A percentile compares a stretch with the other conserved stretches of the same genome.
Evolutionary conservation across 768 basidiomycete genomes (phyloP).

Genomic region (Glaciozyma martinii): DNA sequence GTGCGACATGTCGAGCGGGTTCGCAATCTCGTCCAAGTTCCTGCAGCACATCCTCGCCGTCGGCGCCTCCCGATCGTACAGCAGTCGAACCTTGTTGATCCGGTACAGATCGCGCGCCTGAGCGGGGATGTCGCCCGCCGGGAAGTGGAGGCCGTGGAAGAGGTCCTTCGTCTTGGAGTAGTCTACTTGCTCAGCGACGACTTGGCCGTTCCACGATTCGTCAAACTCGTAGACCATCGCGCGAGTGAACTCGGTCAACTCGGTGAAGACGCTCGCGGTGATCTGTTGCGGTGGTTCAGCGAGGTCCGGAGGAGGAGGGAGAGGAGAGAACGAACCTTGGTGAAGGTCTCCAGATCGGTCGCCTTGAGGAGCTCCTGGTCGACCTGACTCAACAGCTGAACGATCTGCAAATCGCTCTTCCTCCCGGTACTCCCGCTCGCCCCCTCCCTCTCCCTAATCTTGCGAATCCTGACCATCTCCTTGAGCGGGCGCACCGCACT

Average conservation of each 20-base stretch:
- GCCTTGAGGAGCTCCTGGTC: constrained; percentile 68
- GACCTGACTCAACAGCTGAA: constrained; percentile 66
- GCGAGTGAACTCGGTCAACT: constrained; percentile 71
- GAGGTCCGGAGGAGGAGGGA: constrained; percentile 27
- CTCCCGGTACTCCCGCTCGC: constrained; percentile 1
- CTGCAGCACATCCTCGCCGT: constrained; percentile 66
- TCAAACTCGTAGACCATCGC: constrained; percentile 56
- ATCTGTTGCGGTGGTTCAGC: constrained; percentile 41
- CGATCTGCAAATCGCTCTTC: constrained; percentile 60
- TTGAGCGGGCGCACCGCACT: no score
- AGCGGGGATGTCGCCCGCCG: constrained; percentile 47
- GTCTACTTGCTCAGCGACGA: constrained; percentile 70
- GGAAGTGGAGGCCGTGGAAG: constrained; percentile 49
- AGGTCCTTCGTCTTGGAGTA: constrained; percentile 64
- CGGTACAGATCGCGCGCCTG: constrained; percentile 63
- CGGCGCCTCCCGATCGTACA: constrained; percentile 65
- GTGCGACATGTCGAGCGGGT: constrained; percentile 72
- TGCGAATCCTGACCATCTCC: no score
- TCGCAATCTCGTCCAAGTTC: constrained; percentile 54
- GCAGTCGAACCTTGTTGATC: constrained; percentile 61
- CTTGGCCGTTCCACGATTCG: constrained; percentile 35
- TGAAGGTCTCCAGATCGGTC: constrained; percentile 56
- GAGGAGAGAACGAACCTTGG: constrained; percentile 36
- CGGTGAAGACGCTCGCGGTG: constrained; percentile 62
- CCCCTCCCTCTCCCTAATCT: not conserved